phyloP scores from a whole-genome alignment of 495 filamentous ascomycete genomes.

The Cryomyces minteri region DNA sequence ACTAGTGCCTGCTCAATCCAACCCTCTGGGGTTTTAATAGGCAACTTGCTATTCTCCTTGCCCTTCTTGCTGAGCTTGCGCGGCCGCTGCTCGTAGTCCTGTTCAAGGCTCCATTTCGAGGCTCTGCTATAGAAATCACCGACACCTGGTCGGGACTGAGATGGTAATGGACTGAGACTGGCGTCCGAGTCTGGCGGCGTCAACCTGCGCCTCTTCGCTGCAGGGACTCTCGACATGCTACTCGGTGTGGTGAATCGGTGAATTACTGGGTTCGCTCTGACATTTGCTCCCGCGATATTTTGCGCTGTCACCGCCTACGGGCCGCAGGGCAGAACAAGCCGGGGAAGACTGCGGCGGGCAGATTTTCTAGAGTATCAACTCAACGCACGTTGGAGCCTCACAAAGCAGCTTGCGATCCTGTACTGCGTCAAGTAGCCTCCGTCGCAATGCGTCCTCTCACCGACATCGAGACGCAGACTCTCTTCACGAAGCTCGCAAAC shows the following conservation, averaged over 20 bases:
- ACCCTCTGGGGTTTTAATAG: slow-evolving; percentile 65
- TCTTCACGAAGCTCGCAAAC: slow-evolving; percentile 71
- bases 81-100: slow-evolving; percentile 69
- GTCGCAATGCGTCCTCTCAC: slow-evolving; percentile 14
- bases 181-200: slow-evolving; percentile 24
- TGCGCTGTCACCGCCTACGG: too few relatives aligned
- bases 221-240: slow-evolving; percentile 28
- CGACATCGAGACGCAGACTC: slow-evolving; percentile 19
- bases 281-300: too few relatives aligned
- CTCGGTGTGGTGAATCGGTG: background rate
- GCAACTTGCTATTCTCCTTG: slow-evolving; percentile 56
- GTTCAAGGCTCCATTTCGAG: slow-evolving; percentile 66
- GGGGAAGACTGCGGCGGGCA: too few relatives aligned
- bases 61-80: slow-evolving; percentile 46
- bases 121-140: slow-evolving; percentile 1
- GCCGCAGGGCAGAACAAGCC: too few relatives aligned
- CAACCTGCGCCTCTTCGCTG: slow-evolving; percentile 33
- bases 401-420: too few relatives aligned
- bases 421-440: too few relatives aligned
- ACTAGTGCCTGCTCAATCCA: slow-evolving; percentile 41
- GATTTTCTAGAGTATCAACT: too few relatives aligned
- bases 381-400: too few relatives aligned
- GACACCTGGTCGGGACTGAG: background rate
- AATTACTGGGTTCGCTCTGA: background rate
- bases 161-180: background rate